These are phyloP conservation scores for Raphanus hybrid DNA, from an alignment of 441 rosid species.

Conservation along the genomic window DNA sequence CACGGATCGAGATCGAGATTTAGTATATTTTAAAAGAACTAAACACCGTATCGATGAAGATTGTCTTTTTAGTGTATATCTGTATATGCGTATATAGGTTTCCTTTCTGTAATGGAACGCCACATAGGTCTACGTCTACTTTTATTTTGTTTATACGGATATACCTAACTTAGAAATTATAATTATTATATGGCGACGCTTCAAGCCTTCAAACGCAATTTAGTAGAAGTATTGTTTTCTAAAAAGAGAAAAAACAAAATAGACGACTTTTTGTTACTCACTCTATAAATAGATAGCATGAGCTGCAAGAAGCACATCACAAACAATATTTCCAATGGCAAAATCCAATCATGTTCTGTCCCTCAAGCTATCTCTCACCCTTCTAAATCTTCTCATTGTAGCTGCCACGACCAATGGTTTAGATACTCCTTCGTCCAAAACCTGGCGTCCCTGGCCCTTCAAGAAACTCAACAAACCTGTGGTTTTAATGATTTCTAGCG, in stretches of 20 bases:
- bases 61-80: background rate
- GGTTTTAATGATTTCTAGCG: background rate
- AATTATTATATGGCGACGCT: slow-evolving; percentile 4
- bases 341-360: slow-evolving; percentile 12
- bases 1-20: too few species aligned
- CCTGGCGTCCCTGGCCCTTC: background rate
- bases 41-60: background rate
- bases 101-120: background rate
- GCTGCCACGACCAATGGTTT: background rate
- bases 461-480: slow-evolving; percentile 1
- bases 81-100: background rate
- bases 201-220: background rate
- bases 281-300: slow-evolving; percentile 15
- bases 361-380: slow-evolving; percentile 44
- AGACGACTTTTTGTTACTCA: background rate
- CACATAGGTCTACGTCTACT: background rate
- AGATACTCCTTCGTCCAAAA: background rate
- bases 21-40: too few species aligned
- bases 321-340: slow-evolving; percentile 16
- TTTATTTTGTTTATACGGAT: background rate
- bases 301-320: slow-evolving; percentile 18
- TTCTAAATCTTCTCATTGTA: slow-evolving; percentile 46
- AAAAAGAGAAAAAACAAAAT: background rate
- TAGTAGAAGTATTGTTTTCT: too few species aligned
- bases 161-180: background rate